Base-by-base conservation (phyloP, 768 basidiomycete species). In the Boletus rex-veris region DNA sequence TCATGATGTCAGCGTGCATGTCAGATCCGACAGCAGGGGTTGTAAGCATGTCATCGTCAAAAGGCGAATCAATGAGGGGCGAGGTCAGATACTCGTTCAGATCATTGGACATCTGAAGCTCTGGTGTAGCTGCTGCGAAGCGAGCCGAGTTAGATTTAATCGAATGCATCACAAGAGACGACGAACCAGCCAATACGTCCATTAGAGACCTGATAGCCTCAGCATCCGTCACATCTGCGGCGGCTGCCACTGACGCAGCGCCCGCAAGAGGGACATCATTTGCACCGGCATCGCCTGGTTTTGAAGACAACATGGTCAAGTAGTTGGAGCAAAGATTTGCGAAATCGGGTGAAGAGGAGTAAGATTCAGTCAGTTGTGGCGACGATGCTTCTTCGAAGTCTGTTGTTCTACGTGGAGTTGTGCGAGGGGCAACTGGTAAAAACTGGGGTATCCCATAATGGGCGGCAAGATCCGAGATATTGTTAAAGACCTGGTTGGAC, bases 391-490 rank as follows among this genome's bases (percentile, higher is more conserved):
- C 66, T 63, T 73, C 65, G 58, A 70, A 48, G 58, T 74, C 65
- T 47, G 63, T 58, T 61, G 68, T 50, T 69, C 71, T 73, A 64
- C 69, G 77, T 53, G 79, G 76, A 60, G 75, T 76, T 67, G 82
- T 81, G 50, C 81, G 79, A 56, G 88, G 88, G 52, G 82, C 80
- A 48, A 81, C 82, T 43, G 88, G 88, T 45, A 90, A 71, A 58
- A 76, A 79, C 60, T 83, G 80, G 55, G 88, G 88, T 67, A 90
- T 82, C 73, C 87, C 88, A 88, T 89, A 83, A 54, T 88, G 88
- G 64, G 83, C 77, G 63, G 86, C 84, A 52, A 87, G 74, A 74
- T 86, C 88, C 72, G 80, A 78, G 50, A 83, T 73, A 69, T 80
- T 80, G 63, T 75, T 71, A 64, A 87, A 88, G 61, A 88, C 80